These are phyloP conservation scores for Colletotrichum tamarilloi DNA, from an alignment of 2,329 filamentous ascomycete genomes.

Conservation along the genomic window DNA sequence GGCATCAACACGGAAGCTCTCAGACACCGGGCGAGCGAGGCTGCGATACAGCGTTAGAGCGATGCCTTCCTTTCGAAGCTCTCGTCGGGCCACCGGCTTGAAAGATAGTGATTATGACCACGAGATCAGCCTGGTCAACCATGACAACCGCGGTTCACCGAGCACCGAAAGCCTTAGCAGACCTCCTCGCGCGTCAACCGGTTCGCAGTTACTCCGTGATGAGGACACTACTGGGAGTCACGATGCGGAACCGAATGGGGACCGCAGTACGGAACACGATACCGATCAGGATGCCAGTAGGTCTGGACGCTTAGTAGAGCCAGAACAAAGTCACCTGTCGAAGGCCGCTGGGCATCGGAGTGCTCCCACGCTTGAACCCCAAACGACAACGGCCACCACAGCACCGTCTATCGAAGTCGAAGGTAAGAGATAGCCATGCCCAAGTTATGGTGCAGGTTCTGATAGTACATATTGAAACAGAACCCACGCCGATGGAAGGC, in stretches of 20 bases:
- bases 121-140: constrained; percentile 76
- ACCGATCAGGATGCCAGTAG: not conserved
- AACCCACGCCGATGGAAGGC: constrained; percentile 27
- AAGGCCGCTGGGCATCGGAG: constrained; percentile 5
- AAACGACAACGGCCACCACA: not conserved
- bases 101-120: constrained; percentile 75
- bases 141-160: constrained; percentile 45
- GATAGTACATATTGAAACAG: not conserved
- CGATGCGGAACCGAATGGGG: not conserved
- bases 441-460: not conserved
- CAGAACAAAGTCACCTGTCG: not conserved
- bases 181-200: constrained; percentile 20
- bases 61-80: constrained; percentile 56
- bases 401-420: constrained; percentile 36
- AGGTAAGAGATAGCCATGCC: constrained; percentile 7
- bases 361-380: not conserved
- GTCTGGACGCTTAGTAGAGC: constrained; percentile 6
- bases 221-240: constrained; percentile 7
- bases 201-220: constrained; percentile 25
- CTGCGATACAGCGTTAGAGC: constrained; percentile 36
- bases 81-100: constrained; percentile 65
- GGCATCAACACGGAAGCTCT: not conserved
- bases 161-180: constrained; percentile 19
- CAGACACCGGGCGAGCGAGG: constrained; percentile 8
- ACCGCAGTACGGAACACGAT: not conserved